Evolutionary conservation across 768 basidiomycete species (phyloP).

Genomic region (Filobasidium wieringae): DNA sequence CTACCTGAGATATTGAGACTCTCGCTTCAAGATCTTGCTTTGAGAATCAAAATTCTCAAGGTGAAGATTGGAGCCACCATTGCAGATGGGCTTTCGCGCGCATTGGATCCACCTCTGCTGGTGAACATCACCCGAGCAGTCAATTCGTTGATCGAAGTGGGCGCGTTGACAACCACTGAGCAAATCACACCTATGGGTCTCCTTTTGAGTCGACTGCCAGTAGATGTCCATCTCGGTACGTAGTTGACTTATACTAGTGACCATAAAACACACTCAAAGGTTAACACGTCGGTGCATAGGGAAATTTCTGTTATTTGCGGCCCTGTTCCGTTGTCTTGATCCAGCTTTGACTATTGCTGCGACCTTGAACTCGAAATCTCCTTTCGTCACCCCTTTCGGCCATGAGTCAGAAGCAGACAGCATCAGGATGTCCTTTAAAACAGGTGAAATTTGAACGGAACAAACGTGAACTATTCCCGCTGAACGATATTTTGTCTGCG

Average conservation of each 20-base stretch:
- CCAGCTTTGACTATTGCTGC: slow-evolving; percentile 95
- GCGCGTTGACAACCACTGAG: slow-evolving; percentile 69
- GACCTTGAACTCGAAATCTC: slow-evolving; percentile 80
- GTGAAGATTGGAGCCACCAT: slow-evolving; percentile 72
- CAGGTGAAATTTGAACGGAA: slow-evolving; percentile 45
- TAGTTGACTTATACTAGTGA: neutral
- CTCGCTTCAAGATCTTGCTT: slow-evolving; percentile 69
- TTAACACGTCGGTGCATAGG: slow-evolving; percentile 4
- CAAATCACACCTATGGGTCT: slow-evolving; percentile 92
- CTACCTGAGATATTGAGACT: slow-evolving; percentile 91
- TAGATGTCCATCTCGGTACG: slow-evolving; percentile 79
- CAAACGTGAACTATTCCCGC: too few relatives aligned
- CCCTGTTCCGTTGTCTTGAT: slow-evolving; percentile 78
- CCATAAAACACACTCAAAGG: neutral
- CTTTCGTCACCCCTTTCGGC: slow-evolving; percentile 80
- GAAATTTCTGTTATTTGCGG: slow-evolving; percentile 76
- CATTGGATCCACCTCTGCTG: slow-evolving; percentile 75
- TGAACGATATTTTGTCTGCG: too few relatives aligned
- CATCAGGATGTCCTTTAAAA: slow-evolving; percentile 66
- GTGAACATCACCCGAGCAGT: slow-evolving; percentile 85
- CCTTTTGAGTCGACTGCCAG: slow-evolving; percentile 78
- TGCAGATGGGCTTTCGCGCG: slow-evolving; percentile 75
- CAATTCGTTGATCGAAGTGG: slow-evolving; percentile 79
- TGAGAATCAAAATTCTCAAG: slow-evolving; percentile 59
- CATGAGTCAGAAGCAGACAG: slow-evolving; percentile 73